These are phyloP conservation scores for Salix udensis DNA, from an alignment of 345 rosid species.

Conservation along the genomic window DNA sequence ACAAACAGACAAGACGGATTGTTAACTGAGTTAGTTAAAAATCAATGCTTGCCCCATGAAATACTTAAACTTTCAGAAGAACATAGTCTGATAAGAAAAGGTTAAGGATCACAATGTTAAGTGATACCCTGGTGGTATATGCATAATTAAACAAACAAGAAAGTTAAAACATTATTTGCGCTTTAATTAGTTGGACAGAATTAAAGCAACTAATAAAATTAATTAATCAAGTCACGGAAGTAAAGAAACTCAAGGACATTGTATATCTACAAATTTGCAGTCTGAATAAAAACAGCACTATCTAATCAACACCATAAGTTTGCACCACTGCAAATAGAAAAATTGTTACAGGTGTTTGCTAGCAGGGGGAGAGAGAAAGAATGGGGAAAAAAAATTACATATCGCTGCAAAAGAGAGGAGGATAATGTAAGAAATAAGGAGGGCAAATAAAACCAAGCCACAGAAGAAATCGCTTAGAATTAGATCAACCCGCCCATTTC, in stretches of 20 bases:
- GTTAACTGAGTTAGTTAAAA: slow-evolving; percentile 55
- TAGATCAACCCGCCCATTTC: neutral
- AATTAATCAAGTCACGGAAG: neutral
- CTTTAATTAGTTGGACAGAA: slow-evolving; percentile 6
- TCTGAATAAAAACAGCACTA: neutral
- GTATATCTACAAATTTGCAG: neutral
- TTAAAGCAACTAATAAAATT: neutral
- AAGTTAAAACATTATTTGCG: neutral
- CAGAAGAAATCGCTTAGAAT: neutral
- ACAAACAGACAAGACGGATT: slow-evolving; percentile 47
- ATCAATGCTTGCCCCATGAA: slow-evolving; percentile 26
- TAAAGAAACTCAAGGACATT: slow-evolving; percentile 2
- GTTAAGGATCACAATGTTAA: slow-evolving; percentile 10
- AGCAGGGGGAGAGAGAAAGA: neutral
- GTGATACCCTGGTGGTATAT: neutral
- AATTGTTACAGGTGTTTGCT: neutral
- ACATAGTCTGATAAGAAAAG: slow-evolving; percentile 21
- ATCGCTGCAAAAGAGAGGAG: neutral
- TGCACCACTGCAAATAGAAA: neutral
- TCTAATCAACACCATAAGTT: slow-evolving; percentile 4
- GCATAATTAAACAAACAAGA: slow-evolving; percentile 8
- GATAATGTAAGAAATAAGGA: neutral
- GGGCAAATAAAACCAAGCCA: neutral
- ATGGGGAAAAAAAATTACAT: neutral
- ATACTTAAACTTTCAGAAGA: slow-evolving; percentile 22